Evolutionary conservation across 257 asterid genomes (phyloP), one percentile per base, ranked within the genome.

Genomic region (Pogostemon cablin): DNA sequence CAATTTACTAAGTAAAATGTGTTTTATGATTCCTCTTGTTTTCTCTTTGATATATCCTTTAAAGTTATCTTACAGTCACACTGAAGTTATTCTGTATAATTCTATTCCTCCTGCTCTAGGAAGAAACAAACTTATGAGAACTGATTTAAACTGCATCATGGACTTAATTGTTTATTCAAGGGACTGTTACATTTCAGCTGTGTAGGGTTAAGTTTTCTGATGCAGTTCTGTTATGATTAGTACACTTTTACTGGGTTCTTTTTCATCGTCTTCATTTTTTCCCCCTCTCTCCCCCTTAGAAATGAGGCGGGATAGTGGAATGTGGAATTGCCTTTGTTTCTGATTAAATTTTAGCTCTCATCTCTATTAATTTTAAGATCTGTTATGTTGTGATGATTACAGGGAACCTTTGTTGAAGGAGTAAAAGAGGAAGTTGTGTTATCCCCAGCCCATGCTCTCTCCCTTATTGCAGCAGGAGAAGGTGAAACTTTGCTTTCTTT

Each of bases 391-490:
- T 20, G 0, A 20, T 20, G 66, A 43, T 73, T 44, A 59, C 79
- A 95, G 99, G 99, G 99, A 62, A 90, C 95, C 76, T 95, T 89
- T 77, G 93, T 95, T 43, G 99, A 95, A 80, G 99, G 99, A 77
- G 88, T 95, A 52, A 95, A 95, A 80, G 99, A 95, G 80, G 99
- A 95, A 77, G 99, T 95, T 46, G 88, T 95, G 71, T 80, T 95
- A 67, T 95, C 99, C 77, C 97, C 99, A 60, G 99, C 99, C 49
- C 99, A 95, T 77, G 99, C 98, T 49, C 95, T 95, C 63, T 95
- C 98, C 76, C 96, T 95, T 47, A 92, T 95, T 82, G 99, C 99
- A 53, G 96, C 99, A 53, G 99, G 99, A 82, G 98, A 95, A 92
- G 99, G 99, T 95, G 73, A 73, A 72, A 57, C 56, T 52, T 67